Percentiles rank a stretch among this genome's conserved stretches.
Evolutionary conservation across 495 filamentous ascomycete species (phyloP).

Genomic region (Xanthoparmelia taractica): DNA sequence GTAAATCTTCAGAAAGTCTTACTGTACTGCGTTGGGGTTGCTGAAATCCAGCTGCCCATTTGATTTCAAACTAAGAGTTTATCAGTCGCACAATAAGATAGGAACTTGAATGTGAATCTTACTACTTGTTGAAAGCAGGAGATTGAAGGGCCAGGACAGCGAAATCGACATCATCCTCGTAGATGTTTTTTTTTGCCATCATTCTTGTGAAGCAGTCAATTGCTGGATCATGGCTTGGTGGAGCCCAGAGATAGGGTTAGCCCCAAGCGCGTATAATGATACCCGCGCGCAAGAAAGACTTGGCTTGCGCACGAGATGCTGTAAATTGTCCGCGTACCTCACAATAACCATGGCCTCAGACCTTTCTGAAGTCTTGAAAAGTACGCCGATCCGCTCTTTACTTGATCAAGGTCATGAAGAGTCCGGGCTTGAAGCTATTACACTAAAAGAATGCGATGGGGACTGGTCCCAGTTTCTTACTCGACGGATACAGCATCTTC

Average conservation of each 20-base stretch:
- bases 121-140: constrained; percentile 52
- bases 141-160: constrained; percentile 48
- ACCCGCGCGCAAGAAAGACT: background rate
- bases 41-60: constrained; percentile 73
- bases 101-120: constrained; percentile 20
- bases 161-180: constrained; percentile 59
- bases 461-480: constrained; percentile 9
- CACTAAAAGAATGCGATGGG: background rate
- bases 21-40: constrained; percentile 67
- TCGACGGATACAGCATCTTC: constrained; percentile 7
- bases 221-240: background rate
- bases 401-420: background rate
- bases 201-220: constrained; percentile 16
- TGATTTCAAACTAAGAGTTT: constrained; percentile 40
- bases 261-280: background rate
- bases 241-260: background rate
- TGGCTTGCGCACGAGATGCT: no score
- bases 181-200: constrained; percentile 39
- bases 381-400: background rate
- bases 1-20: constrained; percentile 10
- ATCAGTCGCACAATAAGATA: background rate
- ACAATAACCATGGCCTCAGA: background rate
- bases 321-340: no score
- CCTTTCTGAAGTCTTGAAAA: background rate
- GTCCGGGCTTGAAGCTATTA: background rate